Base-by-base conservation (phyloP, 768 basidiomycete genomes). In the Collybia nuda region DNA sequence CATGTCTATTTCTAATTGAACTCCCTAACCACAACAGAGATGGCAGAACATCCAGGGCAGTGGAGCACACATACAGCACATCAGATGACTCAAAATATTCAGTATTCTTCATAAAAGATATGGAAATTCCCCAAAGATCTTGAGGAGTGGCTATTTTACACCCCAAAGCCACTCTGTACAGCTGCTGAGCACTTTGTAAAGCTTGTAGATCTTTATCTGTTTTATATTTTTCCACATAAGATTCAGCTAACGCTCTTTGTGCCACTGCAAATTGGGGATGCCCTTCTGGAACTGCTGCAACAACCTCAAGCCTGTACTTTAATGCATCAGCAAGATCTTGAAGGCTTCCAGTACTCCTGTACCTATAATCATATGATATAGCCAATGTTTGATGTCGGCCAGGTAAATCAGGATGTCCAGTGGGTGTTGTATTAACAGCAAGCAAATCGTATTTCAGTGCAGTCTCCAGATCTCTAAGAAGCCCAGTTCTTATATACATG, bases 301-400 rank as follows among this genome's bases (percentile, higher is more conserved):
- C 4, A 24, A 43, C 35, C 8, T 6, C 21, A 9, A 28, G 43
- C 15, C 8, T 37, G 5, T 22, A 15, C 24, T 44, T 24, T 5
- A 56, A 11, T 9, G 51, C 51, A 9, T 18, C 28, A 40, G 65
- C 55, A 28, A 71, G 42, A 44, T 65, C 63, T 19, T 61, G 48
- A 7, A 47, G 37, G n/a, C 56, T 40, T 5, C 62, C 61, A 2
- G 61, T 46, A n/a, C 47, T 21, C 14, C 58, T 51, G 47, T 56
- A 71, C 14, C 40, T 56, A 44, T 47, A 8, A 19, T 51, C 48
- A 28, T 60, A 47, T 2, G 54, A 47, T 32, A 36, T 42, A 5
- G 50, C 63, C 3, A 70, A 53, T 19, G 55, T n/a, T 49, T 32
- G 50, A 37, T 26, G 62, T 58, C 15, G 54, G 53, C 11, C 36